A percentile compares a stretch with the other conserved stretches of the same genome.
Evolutionary conservation across 805 yeast genomes (phyloP).

Genomic region (Starmerella stellata): DNA sequence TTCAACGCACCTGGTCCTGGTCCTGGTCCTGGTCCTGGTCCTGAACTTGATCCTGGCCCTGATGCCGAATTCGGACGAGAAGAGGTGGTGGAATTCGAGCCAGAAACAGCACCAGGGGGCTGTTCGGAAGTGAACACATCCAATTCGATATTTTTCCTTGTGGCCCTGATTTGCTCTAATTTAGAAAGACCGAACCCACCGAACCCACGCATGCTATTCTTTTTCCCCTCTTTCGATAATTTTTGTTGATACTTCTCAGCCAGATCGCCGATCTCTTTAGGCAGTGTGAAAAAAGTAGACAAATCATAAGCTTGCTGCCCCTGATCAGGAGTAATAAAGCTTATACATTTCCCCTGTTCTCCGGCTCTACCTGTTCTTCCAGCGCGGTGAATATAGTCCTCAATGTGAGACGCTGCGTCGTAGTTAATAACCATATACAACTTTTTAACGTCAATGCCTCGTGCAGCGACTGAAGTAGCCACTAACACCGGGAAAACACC

Average conservation of each 20-base stretch:
- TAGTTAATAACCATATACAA: conserved; percentile 65
- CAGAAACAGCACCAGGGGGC: not conserved
- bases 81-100: not conserved
- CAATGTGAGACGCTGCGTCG: conserved; percentile 72
- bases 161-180: conserved; percentile 38
- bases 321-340: conserved; percentile 48
- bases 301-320: conserved; percentile 50
- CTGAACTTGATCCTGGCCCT: too few relatives aligned
- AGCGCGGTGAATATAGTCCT: conserved; percentile 89
- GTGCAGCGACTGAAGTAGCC: conserved; percentile 87
- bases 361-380: conserved; percentile 96
- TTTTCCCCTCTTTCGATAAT: not conserved
- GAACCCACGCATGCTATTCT: conserved; percentile 65
- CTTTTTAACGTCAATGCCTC: conserved; percentile 87
- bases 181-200: conserved; percentile 85
- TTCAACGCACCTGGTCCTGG: not conserved
- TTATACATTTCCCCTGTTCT: conserved; percentile 50
- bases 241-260: conserved; percentile 32
- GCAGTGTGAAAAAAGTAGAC: conserved; percentile 45
- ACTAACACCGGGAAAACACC: conserved; percentile 46
- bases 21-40: too few relatives aligned
- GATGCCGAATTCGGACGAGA: too few relatives aligned
- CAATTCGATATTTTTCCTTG: conserved; percentile 34
- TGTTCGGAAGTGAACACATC: conserved; percentile 10
- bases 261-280: conserved; percentile 34